Evolutionary conservation across 345 rosid species (phyloP).

Genomic region (Aquilaria yunnanensis): DNA sequence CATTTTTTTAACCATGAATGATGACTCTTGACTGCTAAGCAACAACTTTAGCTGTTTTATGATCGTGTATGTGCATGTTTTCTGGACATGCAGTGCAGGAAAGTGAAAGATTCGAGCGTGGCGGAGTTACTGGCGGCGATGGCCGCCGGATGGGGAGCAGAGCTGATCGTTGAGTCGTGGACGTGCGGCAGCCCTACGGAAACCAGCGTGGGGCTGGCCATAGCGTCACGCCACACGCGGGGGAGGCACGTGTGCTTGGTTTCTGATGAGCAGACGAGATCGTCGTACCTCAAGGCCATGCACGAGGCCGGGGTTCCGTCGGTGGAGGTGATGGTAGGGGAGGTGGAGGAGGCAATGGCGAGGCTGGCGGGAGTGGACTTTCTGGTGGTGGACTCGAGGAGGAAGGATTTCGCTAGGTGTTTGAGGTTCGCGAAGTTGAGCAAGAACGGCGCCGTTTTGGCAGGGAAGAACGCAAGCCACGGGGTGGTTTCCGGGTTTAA

Average conservation of each 20-base stretch:
- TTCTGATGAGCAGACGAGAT: constrained; percentile 62
- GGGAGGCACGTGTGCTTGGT: constrained; percentile 81
- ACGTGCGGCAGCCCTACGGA: constrained; percentile 47
- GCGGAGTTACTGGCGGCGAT: constrained; percentile 79
- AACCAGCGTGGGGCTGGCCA: constrained; percentile 70
- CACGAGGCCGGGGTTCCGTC: constrained; percentile 20
- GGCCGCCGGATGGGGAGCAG: constrained; percentile 90
- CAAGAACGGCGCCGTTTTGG: constrained; percentile 64
- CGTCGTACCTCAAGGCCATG: constrained; percentile 41
- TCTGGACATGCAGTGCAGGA: constrained; percentile 38
- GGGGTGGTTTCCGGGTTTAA: constrained; percentile 16
- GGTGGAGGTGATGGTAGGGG: constrained; percentile 43
- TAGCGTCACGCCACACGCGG: constrained; percentile 60
- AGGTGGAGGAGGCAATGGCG: constrained; percentile 48
- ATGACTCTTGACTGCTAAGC: no score
- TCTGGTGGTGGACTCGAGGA: constrained; percentile 62
- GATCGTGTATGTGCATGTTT: no score
- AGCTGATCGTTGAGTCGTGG: constrained; percentile 74
- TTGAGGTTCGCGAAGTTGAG: constrained; percentile 58
- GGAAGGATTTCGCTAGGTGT: constrained; percentile 48
- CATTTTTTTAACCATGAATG: no score
- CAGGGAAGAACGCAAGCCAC: constrained; percentile 61
- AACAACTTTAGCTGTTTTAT: no score
- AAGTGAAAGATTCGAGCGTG: constrained; percentile 48
- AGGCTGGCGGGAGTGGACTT: constrained; percentile 56